Evolutionary conservation across 305 asterid species (phyloP), one percentile per base, ranked within the genome.

Genomic region (Rubia occidens): DNA sequence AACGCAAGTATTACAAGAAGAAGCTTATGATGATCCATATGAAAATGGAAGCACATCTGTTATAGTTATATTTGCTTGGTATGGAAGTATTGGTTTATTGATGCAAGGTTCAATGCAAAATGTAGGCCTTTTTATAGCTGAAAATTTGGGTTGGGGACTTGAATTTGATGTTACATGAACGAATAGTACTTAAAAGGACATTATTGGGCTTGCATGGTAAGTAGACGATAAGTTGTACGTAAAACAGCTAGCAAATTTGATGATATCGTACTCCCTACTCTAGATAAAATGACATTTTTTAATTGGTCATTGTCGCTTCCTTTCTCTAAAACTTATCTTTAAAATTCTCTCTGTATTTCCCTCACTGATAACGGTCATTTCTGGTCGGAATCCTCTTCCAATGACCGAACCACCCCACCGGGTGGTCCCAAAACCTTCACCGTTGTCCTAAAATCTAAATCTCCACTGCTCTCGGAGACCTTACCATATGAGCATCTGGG

Each of bases 21-120:
- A 17, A 51, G 21, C 56, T 17, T 51, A 17, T 15, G 39, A 32
- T 67, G 72, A 61, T 61, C 67, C 76, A 71, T 71, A 65, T 32
- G 60, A 32, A 67, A 29, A 43, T 17, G 53, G 32, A 11, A 3
- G 21, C 11, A 2, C 21, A 0, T 18, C 42, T 40, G 11, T 66
- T 10, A 13, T 64, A 8, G 8, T 24, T 13, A 17, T 51, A 11
- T 8, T 51, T 45, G 15, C 60, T 67, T 32, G 26, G 29, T 49
- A 43, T 47, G 45, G 60, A 11, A 24, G 59, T 37, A 11, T 40
- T 24, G 9, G 4, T 24, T 43, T 70, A 21, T 13, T 71, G 69
- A 51, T 61, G 63, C 53, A 47, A 49, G n/a, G 21, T 51, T 51
- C 20, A 18, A 17, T 66, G 55, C 69, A 39, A 51, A 32, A 35